Conservation (phyloP, 1,284 basidiomycete genomes). For the Moniliophthora roreri region DNA sequence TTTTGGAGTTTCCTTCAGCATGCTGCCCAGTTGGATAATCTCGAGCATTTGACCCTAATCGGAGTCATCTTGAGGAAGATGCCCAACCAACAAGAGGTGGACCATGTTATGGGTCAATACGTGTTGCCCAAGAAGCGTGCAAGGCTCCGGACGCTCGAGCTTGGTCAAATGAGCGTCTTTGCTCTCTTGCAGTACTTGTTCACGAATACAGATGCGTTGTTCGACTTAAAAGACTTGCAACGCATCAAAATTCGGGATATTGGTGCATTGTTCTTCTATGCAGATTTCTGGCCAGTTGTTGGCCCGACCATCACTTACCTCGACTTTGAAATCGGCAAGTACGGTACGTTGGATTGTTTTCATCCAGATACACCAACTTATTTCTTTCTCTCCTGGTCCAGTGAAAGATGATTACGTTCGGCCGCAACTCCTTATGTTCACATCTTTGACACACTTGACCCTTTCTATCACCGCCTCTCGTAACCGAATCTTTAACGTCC, state of each 20-base stretch:
- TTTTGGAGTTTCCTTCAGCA: neutral
- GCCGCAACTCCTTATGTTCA: neutral
- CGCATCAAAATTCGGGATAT: conserved; percentile 3
- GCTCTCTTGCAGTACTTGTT: neutral
- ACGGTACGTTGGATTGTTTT: neutral
- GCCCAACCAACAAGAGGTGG: neutral
- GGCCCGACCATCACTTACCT: conserved; percentile 1
- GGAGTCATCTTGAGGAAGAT: neutral
- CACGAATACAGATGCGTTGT: neutral
- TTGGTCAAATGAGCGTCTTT: conserved; percentile 4
- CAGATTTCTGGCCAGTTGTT: neutral
- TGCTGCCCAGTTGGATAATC: neutral
- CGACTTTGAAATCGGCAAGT: conserved; percentile 2
- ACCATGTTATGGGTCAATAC: no score
- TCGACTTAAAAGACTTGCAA: neutral
- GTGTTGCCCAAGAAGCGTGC: neutral
- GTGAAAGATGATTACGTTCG: conserved; percentile 1
- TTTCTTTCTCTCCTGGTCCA: neutral
- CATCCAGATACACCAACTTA: no score
- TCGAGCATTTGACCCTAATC: neutral
- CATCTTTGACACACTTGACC: neutral
- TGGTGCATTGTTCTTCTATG: conserved; percentile 3
- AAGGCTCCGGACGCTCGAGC: neutral
- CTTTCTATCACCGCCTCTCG: neutral
- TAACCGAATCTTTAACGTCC: neutral